Evolutionary conservation across 2,329 filamentous ascomycete genomes (phyloP).

Genomic region (Aureobasidium pullulans): DNA sequence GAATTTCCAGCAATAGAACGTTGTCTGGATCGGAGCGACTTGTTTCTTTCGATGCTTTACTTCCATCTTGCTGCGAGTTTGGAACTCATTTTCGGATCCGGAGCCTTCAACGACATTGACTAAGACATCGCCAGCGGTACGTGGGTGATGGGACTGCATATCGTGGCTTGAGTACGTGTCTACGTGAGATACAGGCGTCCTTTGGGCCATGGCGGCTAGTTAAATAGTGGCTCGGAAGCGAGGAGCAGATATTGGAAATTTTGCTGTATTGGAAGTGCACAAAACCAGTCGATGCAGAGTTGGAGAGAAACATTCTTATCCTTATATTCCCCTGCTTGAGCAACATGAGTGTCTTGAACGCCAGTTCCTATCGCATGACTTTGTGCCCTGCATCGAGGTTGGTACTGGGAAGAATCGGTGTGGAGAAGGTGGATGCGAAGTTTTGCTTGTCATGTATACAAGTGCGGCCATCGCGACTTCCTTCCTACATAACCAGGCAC

Average conservation of each 20-base stretch:
- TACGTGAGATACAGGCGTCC: neutral
- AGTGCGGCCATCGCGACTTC: neutral
- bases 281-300: too few species aligned
- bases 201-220: neutral
- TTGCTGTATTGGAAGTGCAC: too few species aligned
- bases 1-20: conserved; percentile 1
- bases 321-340: neutral
- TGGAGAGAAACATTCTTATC: too few species aligned
- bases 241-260: too few species aligned
- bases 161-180: neutral
- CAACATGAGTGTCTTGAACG: neutral
- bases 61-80: neutral
- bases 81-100: neutral
- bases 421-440: neutral
- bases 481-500: neutral
- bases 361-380: neutral
- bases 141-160: neutral
- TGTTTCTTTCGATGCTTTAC: neutral
- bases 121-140: neutral
- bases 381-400: neutral
- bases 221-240: too few species aligned
- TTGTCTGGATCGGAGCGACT: neutral
- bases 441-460: neutral
- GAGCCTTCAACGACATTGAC: neutral
- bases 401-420: neutral